Evolutionary conservation across 2,329 filamentous ascomycete species (phyloP), one percentile per base, ranked within the genome.

Genomic region (Colletotrichum acutatum): DNA sequence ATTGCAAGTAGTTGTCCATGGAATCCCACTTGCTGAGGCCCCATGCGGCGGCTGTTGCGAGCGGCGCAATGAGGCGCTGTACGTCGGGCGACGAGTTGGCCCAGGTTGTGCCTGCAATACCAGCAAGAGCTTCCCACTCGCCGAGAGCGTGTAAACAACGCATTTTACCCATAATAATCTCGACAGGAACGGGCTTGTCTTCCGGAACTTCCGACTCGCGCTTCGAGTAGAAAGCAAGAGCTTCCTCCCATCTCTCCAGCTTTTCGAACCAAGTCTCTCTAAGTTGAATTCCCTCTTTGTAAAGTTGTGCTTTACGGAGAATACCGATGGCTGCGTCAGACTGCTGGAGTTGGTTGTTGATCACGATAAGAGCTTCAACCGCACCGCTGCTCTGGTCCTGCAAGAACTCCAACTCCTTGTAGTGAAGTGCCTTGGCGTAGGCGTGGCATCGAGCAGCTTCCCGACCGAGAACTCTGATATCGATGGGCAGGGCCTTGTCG

Each of bases 201-300:
- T 85, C 82, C 0, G 87, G 86, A 34, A 94, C 87, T 76, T 95
- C 92, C 64, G 86, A 84, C 78, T 98, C 96, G 57, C 96, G 93
- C 79, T 94, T 92, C 78, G 97, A 94, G 80, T 98, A 98, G 60
- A 97, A 97, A 58, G 92, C 91, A 68, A 99, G 86, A 3, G 97
- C 97, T 83, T 99, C 97, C 76, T 99, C 97, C 97, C 97, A 99
- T 72, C 97, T 92, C 82, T 98, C 95, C 60, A 99, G 86, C 85
- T 98, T 98, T 83, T 99, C 97, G 77, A 98, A 99, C 97, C 97
- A 99, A 0, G 95, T 98, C 84, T 99, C 97, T 73, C 97, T 95
- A 62, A 99, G 88, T 79, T 97, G 95, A 34, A 99, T 97, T 16
- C 90, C 90, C 79, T 99, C 97, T 77, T 94, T 94, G 82, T 98